Base-by-base conservation (phyloP, 305 asterid genomes). In the Solanum aculeatissimum region DNA sequence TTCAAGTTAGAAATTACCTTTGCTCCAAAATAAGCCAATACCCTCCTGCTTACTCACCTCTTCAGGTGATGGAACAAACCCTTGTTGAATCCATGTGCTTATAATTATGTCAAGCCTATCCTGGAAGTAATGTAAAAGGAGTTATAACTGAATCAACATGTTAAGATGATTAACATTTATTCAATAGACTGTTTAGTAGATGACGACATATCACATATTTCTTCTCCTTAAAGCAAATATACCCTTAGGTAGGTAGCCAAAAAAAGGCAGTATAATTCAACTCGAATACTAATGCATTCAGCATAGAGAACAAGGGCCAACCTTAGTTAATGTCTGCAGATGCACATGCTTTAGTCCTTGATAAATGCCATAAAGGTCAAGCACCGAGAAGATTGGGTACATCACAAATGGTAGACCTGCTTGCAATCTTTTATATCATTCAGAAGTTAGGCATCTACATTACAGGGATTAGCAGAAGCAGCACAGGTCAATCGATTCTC, bases 281-380 rank as follows among this genome's bases (percentile, higher is more conserved):
- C 25, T 82, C 65, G 74, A 27, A 35, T 27, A 49, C 68, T 6
- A 14, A 53, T 49, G 21, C 23, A 69, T 83, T 58, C 55, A 21
- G 80, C 23, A 45, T 27, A 47, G 23, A 53, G 27, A 80, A 49
- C 38, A 18, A 84, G 78, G 83, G 88, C 93, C 83, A 85, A 96
- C 99, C 98, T 92, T 96, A 84, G 98, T 95, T 85, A 96, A 85
- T 77, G 99, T 96, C 86, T 93, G 99, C 85, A 96, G 93, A 92
- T 96, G 99, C 69, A 95, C 97, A 85, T 96, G 96, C 85, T 95
- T 94, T 71, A 96, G 93, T 86, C 95, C 93, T 88, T 93, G 97
- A 91, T 96, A 95, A 85, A 95, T 96, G 87, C 97, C 98, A n/a
- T 87, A 84, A 85, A 96, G 97, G 87, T 95, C 99, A 77, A 92